Evolutionary conservation across 768 basidiomycete genomes (phyloP), one percentile per base, ranked within the genome.

Genomic region (Tricholoma matsutake): DNA sequence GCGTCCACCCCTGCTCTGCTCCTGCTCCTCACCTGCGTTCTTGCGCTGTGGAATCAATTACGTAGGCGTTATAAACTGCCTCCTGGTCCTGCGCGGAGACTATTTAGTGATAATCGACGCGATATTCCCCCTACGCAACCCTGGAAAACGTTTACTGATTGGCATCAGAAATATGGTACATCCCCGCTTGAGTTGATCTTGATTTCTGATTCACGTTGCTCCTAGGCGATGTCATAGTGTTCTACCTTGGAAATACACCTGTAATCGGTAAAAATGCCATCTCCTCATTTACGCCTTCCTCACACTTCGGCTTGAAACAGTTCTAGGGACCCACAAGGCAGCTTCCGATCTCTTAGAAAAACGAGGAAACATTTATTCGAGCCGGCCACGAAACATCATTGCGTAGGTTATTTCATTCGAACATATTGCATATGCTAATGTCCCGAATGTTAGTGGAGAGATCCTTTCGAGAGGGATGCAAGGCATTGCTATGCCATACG

Each of bases 341-440:
- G 73, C 73, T 1, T 71, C 66, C 1, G 73, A 76, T 39, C 64
- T 76, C 6, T 51, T 76, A 10, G 74, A 75, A 16, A 76, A 72
- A 61, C 64, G 68, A 53, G 70, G 72, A 10, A 65, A 68, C n/a
- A 71, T 75, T 22, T 76, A 74, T 60, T 76, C 75, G 0, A 72
- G 73, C 49, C 67, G 75, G 8, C 75, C 75, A 0, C 63, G 73
- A 3, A 71, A 63, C 35, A 74, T 75, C 39, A 66, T 74, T 61
- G 67, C 65, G 74, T 75, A 51, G 31, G 68, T 58, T 8, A n/a
- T 18, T 1, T 31, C 4, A 34, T 54, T n/a, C 20, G 37, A 25
- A 43, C 35, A 22, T 25, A 29, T 5, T 20, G 9, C 31, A n/a
- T 2, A 18, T 22, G 18, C n/a, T 22, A n/a, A 41, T 6, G n/a